A percentile compares a stretch with the other conserved stretches of the same genome.
Conservation (phyloP, 768 basidiomycete species). For the Phylloporus sp. region DNA sequence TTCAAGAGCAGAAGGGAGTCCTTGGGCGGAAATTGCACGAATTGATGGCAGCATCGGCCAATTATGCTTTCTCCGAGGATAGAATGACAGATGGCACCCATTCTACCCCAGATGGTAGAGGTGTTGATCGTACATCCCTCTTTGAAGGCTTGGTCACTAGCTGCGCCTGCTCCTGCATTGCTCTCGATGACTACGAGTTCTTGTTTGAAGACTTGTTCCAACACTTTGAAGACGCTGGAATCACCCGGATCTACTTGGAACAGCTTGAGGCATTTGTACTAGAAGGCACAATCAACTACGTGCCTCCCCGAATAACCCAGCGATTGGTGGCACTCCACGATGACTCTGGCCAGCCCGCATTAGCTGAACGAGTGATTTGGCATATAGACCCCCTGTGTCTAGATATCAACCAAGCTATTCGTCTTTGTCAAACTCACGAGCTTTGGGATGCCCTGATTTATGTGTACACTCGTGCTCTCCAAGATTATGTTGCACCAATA, state of each 20-base stretch:
- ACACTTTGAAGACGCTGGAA: constrained; percentile 79
- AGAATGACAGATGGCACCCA: constrained; percentile 91
- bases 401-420: constrained; percentile 91
- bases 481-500: constrained; percentile 85
- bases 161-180: constrained; percentile 75
- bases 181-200: constrained; percentile 78
- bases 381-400: constrained; percentile 88
- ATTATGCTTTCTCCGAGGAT: constrained; percentile 92
- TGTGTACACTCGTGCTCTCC: constrained; percentile 84
- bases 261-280: constrained; percentile 83
- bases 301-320: constrained; percentile 89
- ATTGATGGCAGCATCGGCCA: constrained; percentile 82
- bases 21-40: constrained; percentile 76
- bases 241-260: constrained; percentile 76
- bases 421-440: constrained; percentile 73
- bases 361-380: constrained; percentile 90
- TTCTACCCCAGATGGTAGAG: constrained; percentile 72
- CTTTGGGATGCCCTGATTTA: constrained; percentile 95
- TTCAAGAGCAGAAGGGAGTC: constrained; percentile 51
- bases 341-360: constrained; percentile 61
- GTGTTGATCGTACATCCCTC: constrained; percentile 86
- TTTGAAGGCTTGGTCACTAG: constrained; percentile 85
- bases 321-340: constrained; percentile 76
- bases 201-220: constrained; percentile 94
- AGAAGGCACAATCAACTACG: constrained; percentile 60